These are phyloP conservation scores for Oryza meyeriana DNA, from an alignment of 176 grass and related monocot genomes.

Conservation along the genomic window DNA sequence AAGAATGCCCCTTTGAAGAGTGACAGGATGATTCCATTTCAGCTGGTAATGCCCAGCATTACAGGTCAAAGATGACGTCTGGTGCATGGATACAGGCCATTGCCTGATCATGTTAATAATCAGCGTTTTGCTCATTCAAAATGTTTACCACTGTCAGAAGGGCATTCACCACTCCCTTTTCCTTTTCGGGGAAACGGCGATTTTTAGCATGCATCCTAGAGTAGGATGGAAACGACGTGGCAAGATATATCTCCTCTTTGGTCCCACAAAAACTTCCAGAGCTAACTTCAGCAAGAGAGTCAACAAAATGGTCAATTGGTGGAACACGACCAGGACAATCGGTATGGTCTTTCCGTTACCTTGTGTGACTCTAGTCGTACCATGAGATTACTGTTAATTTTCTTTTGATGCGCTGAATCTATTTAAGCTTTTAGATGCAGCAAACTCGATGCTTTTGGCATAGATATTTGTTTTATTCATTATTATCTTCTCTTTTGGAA, in stretches of 20 bases:
- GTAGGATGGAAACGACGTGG: slow-evolving; percentile 53
- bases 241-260: slow-evolving; percentile 86
- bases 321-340: slow-evolving; percentile 56
- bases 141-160: slow-evolving; percentile 29
- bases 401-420: background rate
- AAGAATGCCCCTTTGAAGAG: slow-evolving; percentile 47
- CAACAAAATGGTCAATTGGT: slow-evolving; percentile 40
- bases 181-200: slow-evolving; percentile 51
- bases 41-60: slow-evolving; percentile 30
- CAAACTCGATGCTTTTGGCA: background rate
- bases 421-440: background rate
- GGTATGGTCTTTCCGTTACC: slow-evolving; percentile 57
- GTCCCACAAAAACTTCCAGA: slow-evolving; percentile 45
- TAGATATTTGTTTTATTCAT: background rate
- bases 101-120: slow-evolving; percentile 35
- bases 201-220: slow-evolving; percentile 31
- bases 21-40: slow-evolving; percentile 51
- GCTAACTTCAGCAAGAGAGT: slow-evolving; percentile 49
- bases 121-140: slow-evolving; percentile 27
- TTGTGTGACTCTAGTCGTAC: slow-evolving; percentile 69
- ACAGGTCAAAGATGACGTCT: slow-evolving; percentile 70
- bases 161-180: slow-evolving; percentile 49
- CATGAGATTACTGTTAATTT: slow-evolving; percentile 56
- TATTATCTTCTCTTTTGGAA: background rate
- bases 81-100: slow-evolving; percentile 53